phyloP scores from a whole-genome alignment of 2,329 filamentous ascomycete genomes.

The Hysterium pulicare region DNA sequence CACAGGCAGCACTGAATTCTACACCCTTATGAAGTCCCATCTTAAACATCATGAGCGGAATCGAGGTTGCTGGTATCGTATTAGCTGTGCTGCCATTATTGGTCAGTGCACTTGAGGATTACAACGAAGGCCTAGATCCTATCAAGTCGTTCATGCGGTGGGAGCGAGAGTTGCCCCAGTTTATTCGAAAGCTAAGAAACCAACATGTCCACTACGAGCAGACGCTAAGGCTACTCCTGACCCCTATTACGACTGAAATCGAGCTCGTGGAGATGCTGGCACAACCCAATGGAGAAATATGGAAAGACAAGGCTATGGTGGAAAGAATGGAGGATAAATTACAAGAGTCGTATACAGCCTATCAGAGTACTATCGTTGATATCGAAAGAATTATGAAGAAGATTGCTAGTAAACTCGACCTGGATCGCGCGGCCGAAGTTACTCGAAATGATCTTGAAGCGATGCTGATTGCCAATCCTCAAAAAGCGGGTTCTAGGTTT shows the following conservation, averaged over 20 bases:
- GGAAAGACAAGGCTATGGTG: constrained; percentile 29
- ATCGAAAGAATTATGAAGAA: constrained; percentile 33
- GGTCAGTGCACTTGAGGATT: constrained; percentile 31
- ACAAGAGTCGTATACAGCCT: constrained; percentile 32
- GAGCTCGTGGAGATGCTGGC: constrained; percentile 34
- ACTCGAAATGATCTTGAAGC: constrained; percentile 35
- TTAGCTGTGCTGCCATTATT: constrained; percentile 39
- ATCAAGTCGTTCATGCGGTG: constrained; percentile 37
- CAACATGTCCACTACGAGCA: constrained; percentile 37
- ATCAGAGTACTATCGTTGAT: constrained; percentile 33
- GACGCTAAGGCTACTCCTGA: constrained; percentile 33
- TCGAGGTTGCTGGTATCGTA: constrained; percentile 22
- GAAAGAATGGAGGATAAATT: constrained; percentile 29
- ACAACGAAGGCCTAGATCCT: constrained; percentile 39
- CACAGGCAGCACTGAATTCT: too few relatives aligned
- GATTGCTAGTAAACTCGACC: constrained; percentile 35
- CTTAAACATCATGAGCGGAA: constrained; percentile 11
- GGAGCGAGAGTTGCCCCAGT: constrained; percentile 32
- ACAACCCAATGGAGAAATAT: constrained; percentile 27
- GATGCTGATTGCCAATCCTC: constrained; percentile 30
- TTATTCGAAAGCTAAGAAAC: constrained; percentile 35
- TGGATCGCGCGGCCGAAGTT: constrained; percentile 32
- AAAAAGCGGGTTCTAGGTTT: constrained; percentile 28
- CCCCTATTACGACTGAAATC: constrained; percentile 34
- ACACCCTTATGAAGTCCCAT: too few relatives aligned